Conservation (phyloP, 768 basidiomycete species). For the Boletus reticuloceps region DNA sequence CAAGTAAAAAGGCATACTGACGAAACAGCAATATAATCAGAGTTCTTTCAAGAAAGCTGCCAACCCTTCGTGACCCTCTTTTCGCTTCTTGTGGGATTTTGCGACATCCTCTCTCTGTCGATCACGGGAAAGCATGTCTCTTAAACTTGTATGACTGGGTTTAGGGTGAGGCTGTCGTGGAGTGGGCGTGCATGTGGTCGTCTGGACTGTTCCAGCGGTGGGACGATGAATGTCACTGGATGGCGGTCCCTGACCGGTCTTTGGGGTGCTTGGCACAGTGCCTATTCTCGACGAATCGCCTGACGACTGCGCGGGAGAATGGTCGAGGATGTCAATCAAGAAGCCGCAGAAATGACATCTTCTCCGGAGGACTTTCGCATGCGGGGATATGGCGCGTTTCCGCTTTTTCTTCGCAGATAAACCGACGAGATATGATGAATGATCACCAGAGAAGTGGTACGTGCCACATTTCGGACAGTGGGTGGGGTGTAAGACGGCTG, state of each 20-base stretch:
- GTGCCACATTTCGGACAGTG: constrained; percentile 57
- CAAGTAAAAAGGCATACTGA: not conserved
- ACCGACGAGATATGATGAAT: constrained; percentile 32
- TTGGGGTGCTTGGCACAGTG: not conserved
- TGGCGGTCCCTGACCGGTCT: not conserved
- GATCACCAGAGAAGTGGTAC: constrained; percentile 41
- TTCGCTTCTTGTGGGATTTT: constrained; percentile 20
- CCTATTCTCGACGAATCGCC: not conserved
- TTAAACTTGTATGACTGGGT: constrained; percentile 35
- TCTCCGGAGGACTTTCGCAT: constrained; percentile 4
- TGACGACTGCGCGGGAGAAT: not conserved
- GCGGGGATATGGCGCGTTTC: constrained; percentile 1
- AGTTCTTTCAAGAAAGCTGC: constrained; percentile 45
- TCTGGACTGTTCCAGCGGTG: not conserved
- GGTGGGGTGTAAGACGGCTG: constrained; percentile 18
- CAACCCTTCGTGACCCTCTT: constrained; percentile 38
- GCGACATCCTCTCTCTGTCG: constrained; percentile 41
- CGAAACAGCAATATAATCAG: not conserved
- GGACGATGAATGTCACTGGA: not conserved
- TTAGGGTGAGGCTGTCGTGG: constrained; percentile 42
- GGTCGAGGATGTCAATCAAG: not conserved
- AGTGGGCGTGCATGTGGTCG: not conserved
- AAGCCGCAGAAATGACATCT: constrained; percentile 23
- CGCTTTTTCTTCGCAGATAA: constrained; percentile 22
- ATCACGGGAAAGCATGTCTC: constrained; percentile 62